These are phyloP conservation scores for Fraxinus nigra DNA, from an alignment of 305 asterid genomes.

Conservation along the genomic window DNA sequence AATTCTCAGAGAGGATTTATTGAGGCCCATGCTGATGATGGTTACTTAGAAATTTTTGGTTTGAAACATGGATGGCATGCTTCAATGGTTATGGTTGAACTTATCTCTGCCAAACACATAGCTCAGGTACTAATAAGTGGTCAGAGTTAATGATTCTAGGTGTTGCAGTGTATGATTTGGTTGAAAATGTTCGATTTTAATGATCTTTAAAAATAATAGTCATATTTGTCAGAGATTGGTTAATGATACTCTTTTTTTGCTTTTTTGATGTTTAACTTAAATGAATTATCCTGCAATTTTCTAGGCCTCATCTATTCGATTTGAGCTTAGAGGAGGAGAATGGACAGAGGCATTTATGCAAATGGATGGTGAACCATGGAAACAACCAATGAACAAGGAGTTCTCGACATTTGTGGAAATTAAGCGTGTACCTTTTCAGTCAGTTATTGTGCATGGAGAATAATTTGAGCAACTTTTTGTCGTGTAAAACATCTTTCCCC, in stretches of 20 bases:
- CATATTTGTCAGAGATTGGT: neutral
- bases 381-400: conserved; percentile 75
- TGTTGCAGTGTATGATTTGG: neutral
- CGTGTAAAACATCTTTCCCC: conserved; percentile 3
- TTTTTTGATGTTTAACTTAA: conserved; percentile 8
- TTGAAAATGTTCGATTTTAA: neutral
- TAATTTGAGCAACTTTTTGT: conserved; percentile 17
- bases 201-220: neutral
- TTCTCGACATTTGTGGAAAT: conserved; percentile 80
- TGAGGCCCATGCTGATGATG: conserved; percentile 71
- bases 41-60: conserved; percentile 64
- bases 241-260: neutral
- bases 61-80: conserved; percentile 93
- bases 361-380: conserved; percentile 98
- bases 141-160: neutral
- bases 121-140: conserved; percentile 59
- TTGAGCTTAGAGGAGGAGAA: conserved; percentile 92
- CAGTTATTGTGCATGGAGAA: conserved; percentile 64
- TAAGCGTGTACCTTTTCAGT: conserved; percentile 64
- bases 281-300: neutral
- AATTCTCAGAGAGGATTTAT: conserved; percentile 66
- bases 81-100: conserved; percentile 80
- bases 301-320: conserved; percentile 77
- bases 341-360: conserved; percentile 87
- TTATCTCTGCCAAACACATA: conserved; percentile 74